Base-by-base conservation (phyloP, 2,329 filamentous ascomycete species). In the Pseudogymnoascus sp. region DNA sequence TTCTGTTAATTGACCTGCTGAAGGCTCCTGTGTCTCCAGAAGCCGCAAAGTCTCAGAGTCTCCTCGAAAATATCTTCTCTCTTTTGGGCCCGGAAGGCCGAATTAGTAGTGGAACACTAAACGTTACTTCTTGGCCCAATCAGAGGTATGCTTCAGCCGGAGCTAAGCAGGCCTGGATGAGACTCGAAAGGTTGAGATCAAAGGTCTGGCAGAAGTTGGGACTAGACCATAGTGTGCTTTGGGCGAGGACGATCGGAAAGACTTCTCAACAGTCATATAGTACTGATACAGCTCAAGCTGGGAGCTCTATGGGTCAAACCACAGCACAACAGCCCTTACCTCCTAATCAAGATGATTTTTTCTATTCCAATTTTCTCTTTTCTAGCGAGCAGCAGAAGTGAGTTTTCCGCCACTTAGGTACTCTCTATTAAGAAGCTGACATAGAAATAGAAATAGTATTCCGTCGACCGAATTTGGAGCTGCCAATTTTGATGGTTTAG, bases 1-100 rank as follows among this genome's bases (percentile, higher is more conserved):
- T 69, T 11, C 61, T 69, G 3, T 63, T 69, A 11, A 66, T 65
- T 14, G 67, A 69, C 59, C 63, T 69, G 1, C 62, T 69, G 8
- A 64, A 67, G 28, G 61, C 62, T 18, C 67, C 67, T 4, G 52
- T 66, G 16, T 68, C 66, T 37, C 65, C 65, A 55, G 60, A 69
- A n/a, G 67, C 67, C 5, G 25, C 59, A 23, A 45, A 65, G 1
- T 69, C 67, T 33, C 64, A 62, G 9, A 63, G 63, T 14, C 43
- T 69, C 33, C 64, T 69, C 37, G 67, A 69, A 38, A 55, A 62
- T 2, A 63, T 70, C 49, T 67, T 67, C 23, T 43, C 37, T 41
- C 25, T 61, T 31, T 5, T 61, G 16, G 59, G 59, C 5, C 33
- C 37, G 5, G 59, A 61, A 14, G 59, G 59, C 35, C 18, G 18